Evolutionary conservation across 176 grass and related monocot species (phyloP).

Genomic region (Alloteropsis semialata): DNA sequence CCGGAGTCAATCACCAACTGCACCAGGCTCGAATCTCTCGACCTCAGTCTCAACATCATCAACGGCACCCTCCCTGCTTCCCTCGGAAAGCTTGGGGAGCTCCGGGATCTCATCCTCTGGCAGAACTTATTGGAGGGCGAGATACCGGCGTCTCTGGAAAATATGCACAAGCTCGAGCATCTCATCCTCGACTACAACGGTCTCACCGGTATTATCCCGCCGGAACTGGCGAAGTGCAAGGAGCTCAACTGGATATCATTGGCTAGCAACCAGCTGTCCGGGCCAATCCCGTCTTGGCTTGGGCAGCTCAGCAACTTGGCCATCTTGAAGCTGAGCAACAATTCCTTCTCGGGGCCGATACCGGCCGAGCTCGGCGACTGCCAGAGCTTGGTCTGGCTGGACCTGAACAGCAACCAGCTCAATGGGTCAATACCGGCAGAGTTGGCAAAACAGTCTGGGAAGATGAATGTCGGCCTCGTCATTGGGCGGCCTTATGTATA

Average conservation of each 20-base stretch:
- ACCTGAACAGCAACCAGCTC: constrained; percentile 82
- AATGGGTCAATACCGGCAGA: constrained; percentile 72
- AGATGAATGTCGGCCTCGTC: constrained; percentile 72
- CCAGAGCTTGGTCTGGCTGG: constrained; percentile 90
- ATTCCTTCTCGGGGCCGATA: constrained; percentile 77
- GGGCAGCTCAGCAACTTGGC: constrained; percentile 71
- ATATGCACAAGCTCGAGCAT: constrained; percentile 63
- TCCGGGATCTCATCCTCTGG: constrained; percentile 94
- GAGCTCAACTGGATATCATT: constrained; percentile 92
- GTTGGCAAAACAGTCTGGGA: constrained; percentile 73
- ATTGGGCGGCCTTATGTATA: constrained; percentile 74
- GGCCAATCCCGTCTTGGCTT: constrained; percentile 72
- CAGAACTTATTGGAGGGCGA: constrained; percentile 82
- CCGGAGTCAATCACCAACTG: constrained; percentile 79
- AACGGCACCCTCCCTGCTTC: constrained; percentile 63
- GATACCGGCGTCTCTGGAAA: constrained; percentile 68
- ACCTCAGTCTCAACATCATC: constrained; percentile 89
- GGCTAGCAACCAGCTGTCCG: constrained; percentile 78
- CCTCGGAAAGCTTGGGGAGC: constrained; percentile 49
- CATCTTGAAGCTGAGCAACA: constrained; percentile 88
- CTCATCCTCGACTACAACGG: constrained; percentile 96
- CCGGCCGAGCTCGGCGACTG: constrained; percentile 84
- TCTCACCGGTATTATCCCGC: constrained; percentile 64
- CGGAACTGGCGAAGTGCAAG: constrained; percentile 62
- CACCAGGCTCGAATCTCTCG: constrained; percentile 72